A percentile compares a stretch with the other conserved stretches of the same genome.
These are phyloP conservation scores for Neonectria neomacrospora DNA, from an alignment of 2,329 filamentous ascomycete genomes.

Conservation along the genomic window DNA sequence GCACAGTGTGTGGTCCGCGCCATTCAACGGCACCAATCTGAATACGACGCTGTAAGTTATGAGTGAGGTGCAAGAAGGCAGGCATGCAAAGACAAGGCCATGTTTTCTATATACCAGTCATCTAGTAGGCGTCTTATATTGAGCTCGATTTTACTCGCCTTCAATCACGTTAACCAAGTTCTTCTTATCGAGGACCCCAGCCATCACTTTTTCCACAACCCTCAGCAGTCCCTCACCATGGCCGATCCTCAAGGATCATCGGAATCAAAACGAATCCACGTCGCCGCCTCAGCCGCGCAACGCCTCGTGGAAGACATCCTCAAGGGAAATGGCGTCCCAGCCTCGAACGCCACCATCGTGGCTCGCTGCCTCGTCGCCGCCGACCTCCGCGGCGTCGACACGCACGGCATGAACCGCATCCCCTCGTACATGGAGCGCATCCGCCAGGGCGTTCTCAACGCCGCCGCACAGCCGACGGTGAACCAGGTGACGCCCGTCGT, in stretches of 20 bases:
- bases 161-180: not conserved
- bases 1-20: not conserved
- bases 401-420: slow-evolving; percentile 80
- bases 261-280: slow-evolving; percentile 42
- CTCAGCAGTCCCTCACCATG: slow-evolving; percentile 26
- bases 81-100: not conserved
- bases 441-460: slow-evolving; percentile 74
- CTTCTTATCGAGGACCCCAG: not conserved
- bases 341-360: slow-evolving; percentile 68
- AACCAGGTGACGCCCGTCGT: slow-evolving; percentile 75
- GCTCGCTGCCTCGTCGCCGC: slow-evolving; percentile 77
- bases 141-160: not conserved
- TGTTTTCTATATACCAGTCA: not conserved
- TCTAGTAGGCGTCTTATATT: not conserved
- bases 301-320: slow-evolving; percentile 67
- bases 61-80: not conserved
- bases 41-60: not conserved
- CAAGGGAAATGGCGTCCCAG: slow-evolving; percentile 68
- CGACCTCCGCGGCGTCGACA: slow-evolving; percentile 82
- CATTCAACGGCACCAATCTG: not conserved
- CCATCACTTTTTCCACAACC: not conserved
- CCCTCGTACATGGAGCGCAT: slow-evolving; percentile 82
- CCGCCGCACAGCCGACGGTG: slow-evolving; percentile 67
- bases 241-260: slow-evolving; percentile 26
- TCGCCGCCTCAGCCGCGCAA: slow-evolving; percentile 54